phyloP scores from a whole-genome alignment of 495 filamentous ascomycete genomes.

The Penicillium odoratum region DNA sequence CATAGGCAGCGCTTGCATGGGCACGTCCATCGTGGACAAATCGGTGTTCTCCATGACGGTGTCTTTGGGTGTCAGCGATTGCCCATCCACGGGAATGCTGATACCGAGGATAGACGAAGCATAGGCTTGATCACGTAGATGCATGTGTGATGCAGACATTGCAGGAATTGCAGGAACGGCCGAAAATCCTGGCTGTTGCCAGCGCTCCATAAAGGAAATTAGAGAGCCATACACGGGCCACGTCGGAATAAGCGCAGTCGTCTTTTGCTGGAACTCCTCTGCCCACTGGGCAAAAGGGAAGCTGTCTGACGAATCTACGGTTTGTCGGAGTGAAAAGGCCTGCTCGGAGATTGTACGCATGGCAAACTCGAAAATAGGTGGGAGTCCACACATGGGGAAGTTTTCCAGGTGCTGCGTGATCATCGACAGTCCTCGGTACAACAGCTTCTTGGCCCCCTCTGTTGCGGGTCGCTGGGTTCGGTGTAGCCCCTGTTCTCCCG shows the following conservation, averaged over 20 bases:
- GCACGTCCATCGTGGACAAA: constrained; percentile 26
- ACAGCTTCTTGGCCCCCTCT: constrained; percentile 47
- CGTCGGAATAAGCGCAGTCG: constrained; percentile 23
- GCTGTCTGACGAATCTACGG: constrained; percentile 29
- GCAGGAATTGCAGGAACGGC: constrained; percentile 8
- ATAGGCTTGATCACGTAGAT: constrained; percentile 19
- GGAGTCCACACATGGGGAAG: constrained; percentile 47
- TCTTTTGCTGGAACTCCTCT: constrained; percentile 38
- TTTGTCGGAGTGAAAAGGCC: constrained; percentile 35
- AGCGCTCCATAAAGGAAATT: constrained; percentile 33
- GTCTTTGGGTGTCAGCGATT: constrained; percentile 41
- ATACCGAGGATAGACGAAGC: constrained; percentile 40
- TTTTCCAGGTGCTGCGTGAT: constrained; percentile 49
- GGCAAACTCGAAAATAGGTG: constrained; percentile 47
- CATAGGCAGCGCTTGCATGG: constrained; percentile 5
- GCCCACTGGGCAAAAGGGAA: constrained; percentile 45
- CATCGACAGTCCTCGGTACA: constrained; percentile 43
- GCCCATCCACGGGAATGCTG: constrained; percentile 38
- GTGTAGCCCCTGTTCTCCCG: constrained; percentile 35
- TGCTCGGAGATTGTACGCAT: constrained; percentile 43
- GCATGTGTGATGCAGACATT: constrained; percentile 6
- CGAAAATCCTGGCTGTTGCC: constrained; percentile 26
- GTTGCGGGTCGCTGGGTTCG: constrained; percentile 39
- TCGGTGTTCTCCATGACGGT: constrained; percentile 37
- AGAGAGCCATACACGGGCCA: constrained; percentile 45